Evolutionary conservation across 306 rosid species (phyloP).

Genomic region (Fragaria vesca): DNA sequence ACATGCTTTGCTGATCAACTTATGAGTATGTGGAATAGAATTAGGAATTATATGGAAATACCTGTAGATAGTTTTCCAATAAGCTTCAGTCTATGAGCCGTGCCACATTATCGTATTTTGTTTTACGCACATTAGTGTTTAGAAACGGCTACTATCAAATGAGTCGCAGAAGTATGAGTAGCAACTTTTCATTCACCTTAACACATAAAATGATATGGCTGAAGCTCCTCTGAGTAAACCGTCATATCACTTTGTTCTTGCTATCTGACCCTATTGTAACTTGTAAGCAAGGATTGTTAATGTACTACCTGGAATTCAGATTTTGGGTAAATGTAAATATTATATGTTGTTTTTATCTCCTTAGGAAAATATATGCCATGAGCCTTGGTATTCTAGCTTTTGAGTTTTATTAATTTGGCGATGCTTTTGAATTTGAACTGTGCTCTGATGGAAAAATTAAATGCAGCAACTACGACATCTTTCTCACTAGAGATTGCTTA

Average conservation of each 20-base stretch:
- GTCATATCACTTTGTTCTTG: not conserved
- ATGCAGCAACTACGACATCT: slow-evolving; percentile 91
- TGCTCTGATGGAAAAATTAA: slow-evolving; percentile 38
- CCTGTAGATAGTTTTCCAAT: not conserved
- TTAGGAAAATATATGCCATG: not conserved
- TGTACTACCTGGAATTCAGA: not conserved
- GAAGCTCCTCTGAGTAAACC: not conserved
- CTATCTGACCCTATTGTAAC: not conserved
- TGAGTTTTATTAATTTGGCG: not conserved
- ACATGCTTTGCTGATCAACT: not conserved
- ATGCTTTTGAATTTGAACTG: slow-evolving; percentile 15
- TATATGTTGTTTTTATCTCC: not conserved
- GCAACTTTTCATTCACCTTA: not conserved
- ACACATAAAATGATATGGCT: not conserved
- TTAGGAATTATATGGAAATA: not conserved
- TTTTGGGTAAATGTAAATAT: not conserved
- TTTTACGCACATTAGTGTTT: not conserved
- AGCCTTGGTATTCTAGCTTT: not conserved
- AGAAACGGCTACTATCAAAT: not conserved
- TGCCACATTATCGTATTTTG: not conserved
- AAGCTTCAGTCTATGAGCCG: not conserved
- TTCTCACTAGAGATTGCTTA: slow-evolving; percentile 85
- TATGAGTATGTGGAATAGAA: not conserved
- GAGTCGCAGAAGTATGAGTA: not conserved
- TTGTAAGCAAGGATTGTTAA: not conserved